Percentiles rank a stretch among this genome's conserved stretches.
phyloP scores from a whole-genome alignment of 2,329 filamentous ascomycete species.

The Aspergillus sp. region DNA sequence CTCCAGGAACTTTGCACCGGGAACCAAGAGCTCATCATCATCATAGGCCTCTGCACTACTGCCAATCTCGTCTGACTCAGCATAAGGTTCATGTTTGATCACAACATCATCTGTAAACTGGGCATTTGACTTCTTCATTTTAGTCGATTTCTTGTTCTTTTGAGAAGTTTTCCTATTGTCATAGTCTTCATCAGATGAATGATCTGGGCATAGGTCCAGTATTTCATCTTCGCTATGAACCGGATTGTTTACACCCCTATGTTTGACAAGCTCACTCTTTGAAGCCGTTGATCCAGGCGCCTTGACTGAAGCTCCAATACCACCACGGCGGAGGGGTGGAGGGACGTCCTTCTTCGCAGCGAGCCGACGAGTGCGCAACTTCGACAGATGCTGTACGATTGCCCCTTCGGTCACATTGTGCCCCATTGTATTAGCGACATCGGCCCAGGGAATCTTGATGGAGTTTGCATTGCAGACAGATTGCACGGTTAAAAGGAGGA shows the following conservation, averaged over 20 bases:
- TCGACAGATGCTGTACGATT: conserved; percentile 44
- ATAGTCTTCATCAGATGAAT: too few species aligned
- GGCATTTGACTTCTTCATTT: too few species aligned
- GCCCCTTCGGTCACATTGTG: conserved; percentile 38
- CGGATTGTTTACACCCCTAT: too few species aligned
- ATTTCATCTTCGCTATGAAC: too few species aligned
- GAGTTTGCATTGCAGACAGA: conserved; percentile 33
- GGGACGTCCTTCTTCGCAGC: conserved; percentile 31
- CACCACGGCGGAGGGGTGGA: conserved; percentile 31
- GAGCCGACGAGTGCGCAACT: conserved; percentile 35
- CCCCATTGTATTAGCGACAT: conserved; percentile 36
- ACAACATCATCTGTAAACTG: background rate
- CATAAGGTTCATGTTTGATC: conserved; percentile 7
- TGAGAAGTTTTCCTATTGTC: too few species aligned
- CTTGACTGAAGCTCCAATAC: too few species aligned
- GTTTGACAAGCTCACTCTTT: too few species aligned
- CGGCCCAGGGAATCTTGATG: conserved; percentile 40
- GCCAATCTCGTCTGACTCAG: conserved; percentile 2
- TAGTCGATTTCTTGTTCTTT: too few species aligned
- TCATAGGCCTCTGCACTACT: background rate
- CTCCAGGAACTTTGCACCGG: conserved; percentile 12
- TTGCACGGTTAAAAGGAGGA: conserved; percentile 39
- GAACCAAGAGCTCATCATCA: conserved; percentile 7
- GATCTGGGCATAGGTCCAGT: too few species aligned
- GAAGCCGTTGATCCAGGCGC: too few species aligned